Evolutionary conservation across 345 rosid species (phyloP).

Genomic region (Populus tremula): DNA sequence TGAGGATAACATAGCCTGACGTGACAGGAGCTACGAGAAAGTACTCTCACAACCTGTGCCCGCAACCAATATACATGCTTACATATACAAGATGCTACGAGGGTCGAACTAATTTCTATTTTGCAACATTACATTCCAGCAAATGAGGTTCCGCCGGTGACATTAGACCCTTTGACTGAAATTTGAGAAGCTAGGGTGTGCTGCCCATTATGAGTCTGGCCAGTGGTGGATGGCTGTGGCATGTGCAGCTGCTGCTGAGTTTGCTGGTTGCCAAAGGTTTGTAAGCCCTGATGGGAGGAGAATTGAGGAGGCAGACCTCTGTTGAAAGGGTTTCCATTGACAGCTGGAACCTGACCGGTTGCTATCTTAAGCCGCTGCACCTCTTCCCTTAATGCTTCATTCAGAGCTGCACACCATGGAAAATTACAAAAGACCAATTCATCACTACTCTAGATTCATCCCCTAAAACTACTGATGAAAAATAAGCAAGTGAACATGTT

Average conservation of each 20-base stretch:
- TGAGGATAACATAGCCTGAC: neutral
- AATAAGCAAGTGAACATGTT: neutral
- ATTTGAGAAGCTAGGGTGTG: conserved; percentile 30
- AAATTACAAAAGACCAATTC: neutral
- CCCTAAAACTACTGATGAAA: neutral
- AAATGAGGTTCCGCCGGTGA: neutral
- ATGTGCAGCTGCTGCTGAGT: conserved; percentile 38
- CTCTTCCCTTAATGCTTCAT: conserved; percentile 77
- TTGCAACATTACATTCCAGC: conserved; percentile 1
- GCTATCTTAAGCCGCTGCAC: conserved; percentile 85
- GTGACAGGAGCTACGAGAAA: conserved; percentile 2
- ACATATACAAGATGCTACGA: conserved; percentile 19
- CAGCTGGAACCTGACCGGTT: conserved; percentile 61
- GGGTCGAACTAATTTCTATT: conserved; percentile 12
- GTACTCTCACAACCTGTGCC: conserved; percentile 7
- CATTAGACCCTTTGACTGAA: conserved; percentile 24
- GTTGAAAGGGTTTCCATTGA: conserved; percentile 54
- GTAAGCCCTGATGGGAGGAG: conserved; percentile 45
- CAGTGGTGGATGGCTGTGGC: conserved; percentile 39
- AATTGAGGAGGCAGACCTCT: conserved; percentile 43
- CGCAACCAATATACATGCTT: conserved; percentile 18
- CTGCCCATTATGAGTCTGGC: conserved; percentile 39
- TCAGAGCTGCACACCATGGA: conserved; percentile 54
- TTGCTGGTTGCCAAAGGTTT: conserved; percentile 45
- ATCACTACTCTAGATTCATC: neutral